Base-by-base conservation (phyloP, 1,139 yeast genomes). In the Taphrina confusa region DNA sequence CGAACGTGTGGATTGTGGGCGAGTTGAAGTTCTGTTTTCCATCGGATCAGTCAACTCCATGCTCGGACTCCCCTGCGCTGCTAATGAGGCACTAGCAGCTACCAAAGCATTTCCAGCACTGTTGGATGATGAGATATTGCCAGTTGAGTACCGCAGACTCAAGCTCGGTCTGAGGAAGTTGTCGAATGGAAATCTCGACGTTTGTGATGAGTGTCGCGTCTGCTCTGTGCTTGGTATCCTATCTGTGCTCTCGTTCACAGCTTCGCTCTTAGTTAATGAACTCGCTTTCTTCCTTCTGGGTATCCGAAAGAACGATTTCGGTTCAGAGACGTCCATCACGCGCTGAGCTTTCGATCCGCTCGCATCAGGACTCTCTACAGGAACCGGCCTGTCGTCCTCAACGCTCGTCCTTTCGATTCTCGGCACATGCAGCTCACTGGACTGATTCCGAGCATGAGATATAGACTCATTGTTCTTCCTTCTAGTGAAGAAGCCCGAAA, bases 11-110 rank as follows among this genome's bases (percentile, higher is more conserved):
- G 58, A 54, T 12, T n/a, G 30, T 8, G 31, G 51, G 5, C 58
- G 44, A 31, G 31, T 33, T 0, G 33, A 33, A 3, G 28, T n/a
- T n/a, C 22, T 28, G 4, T 9, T 11, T 6, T 54, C 58, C 6
- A 54, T 16, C 4, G 58, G 58, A 23, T 54, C 45, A 14, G 25
- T 4, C 8, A 54, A 5, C 14, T 54, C 58, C 11, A 54, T 12
- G 9, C 33, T 22, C 22, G 58, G 58, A 34, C 51, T 42, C n/a
- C 58, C 58, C 25, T 36, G 58, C 11, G 40, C 58, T 14, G 58
- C 58, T 12, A 54, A 34, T 3, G 58, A 16, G 3, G 58, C n/a
- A 1, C 49, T 31, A 31, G 58, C 58, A 22, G 51, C 58, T 5
- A 54, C 36, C 4, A 54, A 18, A 6, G 30, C 58, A 42, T 34